A percentile compares a stretch with the other conserved stretches of the same genome.
Evolutionary conservation across 2,329 filamentous ascomycete genomes (phyloP).

Genomic region (Pseudocercospora macadamiae): DNA sequence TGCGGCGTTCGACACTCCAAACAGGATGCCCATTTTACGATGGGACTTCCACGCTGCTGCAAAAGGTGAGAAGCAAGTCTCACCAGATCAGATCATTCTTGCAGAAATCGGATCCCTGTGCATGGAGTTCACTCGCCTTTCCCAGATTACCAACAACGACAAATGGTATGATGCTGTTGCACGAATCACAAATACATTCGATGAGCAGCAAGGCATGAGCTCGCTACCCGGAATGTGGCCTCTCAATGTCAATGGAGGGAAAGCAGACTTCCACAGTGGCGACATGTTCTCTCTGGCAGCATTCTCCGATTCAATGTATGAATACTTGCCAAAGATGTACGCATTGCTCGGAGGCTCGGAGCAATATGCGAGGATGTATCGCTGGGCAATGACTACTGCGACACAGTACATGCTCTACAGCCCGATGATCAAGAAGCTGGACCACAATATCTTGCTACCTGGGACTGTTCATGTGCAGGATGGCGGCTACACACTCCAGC

Average conservation of each 20-base stretch:
- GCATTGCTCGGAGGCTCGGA: constrained; percentile 33
- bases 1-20: constrained; percentile 68
- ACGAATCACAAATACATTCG: constrained; percentile 60
- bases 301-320: constrained; percentile 41
- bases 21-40: constrained; percentile 64
- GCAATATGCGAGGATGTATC: constrained; percentile 50
- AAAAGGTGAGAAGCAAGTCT: constrained; percentile 33
- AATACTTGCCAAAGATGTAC: constrained; percentile 38
- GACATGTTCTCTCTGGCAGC: constrained; percentile 36
- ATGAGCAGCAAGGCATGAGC: constrained; percentile 57
- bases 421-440: constrained; percentile 47
- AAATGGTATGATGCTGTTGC: constrained; percentile 65
- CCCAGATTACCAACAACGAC: constrained; percentile 63
- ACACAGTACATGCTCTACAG: constrained; percentile 49
- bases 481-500: constrained; percentile 34
- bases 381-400: constrained; percentile 51
- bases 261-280: constrained; percentile 38
- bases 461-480: constrained; percentile 44
- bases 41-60: constrained; percentile 56
- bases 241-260: constrained; percentile 52
- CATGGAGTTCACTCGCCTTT: constrained; percentile 66
- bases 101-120: constrained; percentile 62
- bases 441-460: constrained; percentile 50
- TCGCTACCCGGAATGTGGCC: constrained; percentile 67
- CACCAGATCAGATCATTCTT: constrained; percentile 43